Evolutionary conservation across 768 basidiomycete species (phyloP), one percentile per base, ranked within the genome.

Genomic region (Kwoniella sp.): DNA sequence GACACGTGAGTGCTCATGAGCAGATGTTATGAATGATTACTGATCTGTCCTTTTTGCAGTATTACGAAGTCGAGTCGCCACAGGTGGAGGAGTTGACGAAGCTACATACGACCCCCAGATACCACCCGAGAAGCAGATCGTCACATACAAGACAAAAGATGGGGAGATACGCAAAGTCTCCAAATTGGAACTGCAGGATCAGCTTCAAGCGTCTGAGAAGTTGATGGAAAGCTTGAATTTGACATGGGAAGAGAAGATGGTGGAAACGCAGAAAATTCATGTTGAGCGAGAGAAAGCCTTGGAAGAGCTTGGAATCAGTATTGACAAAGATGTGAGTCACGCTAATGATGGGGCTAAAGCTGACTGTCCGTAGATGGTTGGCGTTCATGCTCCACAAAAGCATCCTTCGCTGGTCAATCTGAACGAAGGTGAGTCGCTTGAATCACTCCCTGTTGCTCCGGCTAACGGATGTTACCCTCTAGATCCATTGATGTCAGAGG

Each of bases 401-500:
- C 75, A 76, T 65, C 75, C 76, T 0, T 73, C 73, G 8, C 61
- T 80, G n/a, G 79, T 79, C 47, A 80, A 80, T 51, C 70, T 82
- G 30, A 79, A 78, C 68, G 82, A 83, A 62, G 73, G 68, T 74
- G 28, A 61, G 80, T 45, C 41, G 5, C 15, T 11, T 45, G 41
- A 45, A 45, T 8, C 5, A 37, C 67, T 26, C 30, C 61, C 57
- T 66, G 17, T 23, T 50, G 30, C 28, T 61, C 20, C 26, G 54
- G 65, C 56, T 61, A 25, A 65, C 30, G 13, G 5, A 8, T 25
- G 17, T 20, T 90, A 86, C 54, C 25, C 28, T 26, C 54, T 66
- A 91, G 93, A 96, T 83, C 94, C 93, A 55, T 85, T 96, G 56
- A 96, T 96, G 93, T 92, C 91, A 77, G 93, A 96, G 83, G 94